A percentile compares a stretch with the other conserved stretches of the same genome.
phyloP scores from a whole-genome alignment of 768 basidiomycete species.

The Leucocoprinus birnbaumii region DNA sequence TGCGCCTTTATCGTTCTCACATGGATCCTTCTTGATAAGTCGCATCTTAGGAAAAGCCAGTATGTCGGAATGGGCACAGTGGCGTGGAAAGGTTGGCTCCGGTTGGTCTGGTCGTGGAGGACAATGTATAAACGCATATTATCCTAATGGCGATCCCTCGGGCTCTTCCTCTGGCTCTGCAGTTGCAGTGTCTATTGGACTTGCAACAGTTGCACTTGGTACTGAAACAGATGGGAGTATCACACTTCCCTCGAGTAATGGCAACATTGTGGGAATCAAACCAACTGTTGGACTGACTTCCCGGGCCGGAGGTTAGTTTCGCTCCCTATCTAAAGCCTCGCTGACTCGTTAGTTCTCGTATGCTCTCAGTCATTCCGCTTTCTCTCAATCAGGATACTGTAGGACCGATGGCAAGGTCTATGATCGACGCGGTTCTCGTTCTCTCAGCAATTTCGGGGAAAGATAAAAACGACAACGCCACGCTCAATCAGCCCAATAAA shows the following conservation, averaged over 20 bases:
- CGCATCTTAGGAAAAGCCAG: conserved; percentile 46
- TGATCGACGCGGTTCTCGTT: conserved; percentile 53
- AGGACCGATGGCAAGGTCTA: conserved; percentile 52
- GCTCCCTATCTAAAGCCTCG: background rate
- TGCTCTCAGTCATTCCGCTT: conserved; percentile 47
- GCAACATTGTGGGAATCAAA: conserved; percentile 58
- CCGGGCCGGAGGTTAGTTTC: conserved; percentile 47
- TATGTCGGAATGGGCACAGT: conserved; percentile 53
- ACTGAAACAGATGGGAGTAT: conserved; percentile 56
- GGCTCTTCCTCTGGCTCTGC: conserved; percentile 63
- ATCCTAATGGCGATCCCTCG: conserved; percentile 48
- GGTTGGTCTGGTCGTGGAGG: conserved; percentile 62
- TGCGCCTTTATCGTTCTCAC: background rate
- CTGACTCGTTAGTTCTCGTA: background rate
- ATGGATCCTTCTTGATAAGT: background rate
- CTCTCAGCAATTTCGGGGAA: conserved; percentile 52
- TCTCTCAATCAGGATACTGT: conserved; percentile 57
- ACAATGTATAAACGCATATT: conserved; percentile 49
- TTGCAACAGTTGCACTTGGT: conserved; percentile 44
- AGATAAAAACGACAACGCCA: conserved; percentile 53
- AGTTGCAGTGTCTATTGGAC: conserved; percentile 49
- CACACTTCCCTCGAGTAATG: conserved; percentile 47
- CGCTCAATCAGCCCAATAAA: conserved; percentile 43
- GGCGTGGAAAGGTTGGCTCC: conserved; percentile 40
- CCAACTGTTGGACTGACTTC: conserved; percentile 60